phyloP scores from a whole-genome alignment of 495 filamentous ascomycete species.

The Penicillium desertorum region DNA sequence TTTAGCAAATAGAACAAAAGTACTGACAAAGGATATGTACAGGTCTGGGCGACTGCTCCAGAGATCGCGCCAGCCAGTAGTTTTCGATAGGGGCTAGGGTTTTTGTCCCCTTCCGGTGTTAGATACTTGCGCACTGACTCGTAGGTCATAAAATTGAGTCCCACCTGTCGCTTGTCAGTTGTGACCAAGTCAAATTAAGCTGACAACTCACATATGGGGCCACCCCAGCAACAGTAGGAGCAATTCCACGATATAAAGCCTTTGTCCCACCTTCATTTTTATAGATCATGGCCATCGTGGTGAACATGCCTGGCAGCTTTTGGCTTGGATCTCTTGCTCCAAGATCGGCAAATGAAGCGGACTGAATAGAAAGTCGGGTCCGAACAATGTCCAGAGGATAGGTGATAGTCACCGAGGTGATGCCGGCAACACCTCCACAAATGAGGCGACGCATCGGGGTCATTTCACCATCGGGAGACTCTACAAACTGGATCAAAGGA shows the following conservation, averaged over 20 bases:
- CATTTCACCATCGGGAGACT: conserved; percentile 67
- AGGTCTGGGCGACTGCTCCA: conserved; percentile 94
- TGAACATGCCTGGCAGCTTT: conserved; percentile 91
- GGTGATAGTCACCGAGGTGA: conserved; percentile 82
- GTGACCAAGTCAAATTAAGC: conserved; percentile 23
- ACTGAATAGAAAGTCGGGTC: conserved; percentile 92
- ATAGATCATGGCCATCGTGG: conserved; percentile 79
- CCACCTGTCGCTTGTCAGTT: conserved; percentile 58
- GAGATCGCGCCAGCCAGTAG: conserved; percentile 85
- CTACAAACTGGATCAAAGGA: conserved; percentile 60
- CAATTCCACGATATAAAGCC: conserved; percentile 87
- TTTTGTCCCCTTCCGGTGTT: conserved; percentile 83
- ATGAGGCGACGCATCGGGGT: conserved; percentile 67
- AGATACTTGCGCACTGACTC: conserved; percentile 81
- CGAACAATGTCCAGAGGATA: conserved; percentile 95
- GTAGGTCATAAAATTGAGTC: conserved; percentile 97
- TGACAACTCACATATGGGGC: conserved; percentile 78
- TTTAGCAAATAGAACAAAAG: neutral
- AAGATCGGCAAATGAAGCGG: conserved; percentile 85
- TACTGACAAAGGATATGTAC: conserved; percentile 95
- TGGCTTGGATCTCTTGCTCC: conserved; percentile 40
- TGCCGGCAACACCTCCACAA: conserved; percentile 86
- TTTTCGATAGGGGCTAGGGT: conserved; percentile 77
- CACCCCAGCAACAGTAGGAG: conserved; percentile 92
- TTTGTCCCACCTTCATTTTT: conserved; percentile 80